Conservation (phyloP, 257 asterid species). For the Solanum ahanhuiri region DNA sequence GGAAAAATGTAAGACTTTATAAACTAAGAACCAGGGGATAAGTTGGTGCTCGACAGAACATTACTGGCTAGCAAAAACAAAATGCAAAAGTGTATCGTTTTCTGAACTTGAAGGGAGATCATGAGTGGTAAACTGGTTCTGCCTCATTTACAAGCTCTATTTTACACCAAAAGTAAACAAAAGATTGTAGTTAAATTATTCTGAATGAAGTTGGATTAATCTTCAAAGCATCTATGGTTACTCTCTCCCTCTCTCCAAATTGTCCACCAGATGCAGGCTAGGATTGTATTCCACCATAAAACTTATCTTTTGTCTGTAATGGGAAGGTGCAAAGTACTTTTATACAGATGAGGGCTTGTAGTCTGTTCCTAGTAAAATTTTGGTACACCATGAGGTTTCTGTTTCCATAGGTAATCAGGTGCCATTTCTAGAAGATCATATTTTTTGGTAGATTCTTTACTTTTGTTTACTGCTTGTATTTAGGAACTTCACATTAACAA, state of each 20-base stretch:
- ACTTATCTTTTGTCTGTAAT: background rate
- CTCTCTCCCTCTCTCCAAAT: background rate
- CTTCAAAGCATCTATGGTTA: background rate
- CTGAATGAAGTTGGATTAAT: background rate
- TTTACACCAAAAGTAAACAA: background rate
- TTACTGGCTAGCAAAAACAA: background rate
- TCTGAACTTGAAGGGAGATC: background rate
- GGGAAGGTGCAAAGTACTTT: background rate
- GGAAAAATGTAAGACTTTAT: background rate
- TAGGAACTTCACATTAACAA: background rate
- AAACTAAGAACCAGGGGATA: background rate
- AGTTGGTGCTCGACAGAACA: background rate
- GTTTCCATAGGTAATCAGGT: background rate
- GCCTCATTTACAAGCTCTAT: background rate
- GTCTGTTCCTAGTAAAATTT: background rate
- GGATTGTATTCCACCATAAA: background rate
- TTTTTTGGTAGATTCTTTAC: background rate
- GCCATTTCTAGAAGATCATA: background rate
- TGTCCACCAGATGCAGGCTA: background rate
- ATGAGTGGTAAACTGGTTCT: background rate
- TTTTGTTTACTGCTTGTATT: background rate
- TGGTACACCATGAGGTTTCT: background rate
- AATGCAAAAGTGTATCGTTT: background rate
- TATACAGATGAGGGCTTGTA: background rate
- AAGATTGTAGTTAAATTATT: background rate